phyloP scores from a whole-genome alignment of 176 grass and related monocot genomes.

The Ananas comosus region DNA sequence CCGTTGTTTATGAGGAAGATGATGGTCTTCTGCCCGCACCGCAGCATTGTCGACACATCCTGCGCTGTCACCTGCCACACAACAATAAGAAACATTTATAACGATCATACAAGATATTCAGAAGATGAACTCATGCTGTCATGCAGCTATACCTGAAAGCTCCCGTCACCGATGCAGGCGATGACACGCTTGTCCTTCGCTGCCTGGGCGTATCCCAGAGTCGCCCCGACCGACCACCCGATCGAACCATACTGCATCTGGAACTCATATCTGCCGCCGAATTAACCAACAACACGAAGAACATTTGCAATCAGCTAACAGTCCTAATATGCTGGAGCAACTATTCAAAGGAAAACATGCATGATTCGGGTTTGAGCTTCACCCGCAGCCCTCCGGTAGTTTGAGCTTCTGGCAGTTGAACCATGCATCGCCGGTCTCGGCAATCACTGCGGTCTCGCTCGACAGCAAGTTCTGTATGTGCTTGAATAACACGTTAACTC shows the following conservation, averaged over 20 bases:
- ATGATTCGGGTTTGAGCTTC: background rate
- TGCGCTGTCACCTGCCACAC: conserved; percentile 11
- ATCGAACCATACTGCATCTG: conserved; percentile 24
- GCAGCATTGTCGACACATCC: conserved; percentile 20
- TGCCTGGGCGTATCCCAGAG: conserved; percentile 14
- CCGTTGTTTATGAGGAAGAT: conserved; percentile 25
- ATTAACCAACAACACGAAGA: background rate
- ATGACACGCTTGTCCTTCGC: conserved; percentile 15
- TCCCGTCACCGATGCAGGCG: conserved; percentile 20
- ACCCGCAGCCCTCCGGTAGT: conserved; percentile 14
- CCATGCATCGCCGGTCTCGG: conserved; percentile 18
- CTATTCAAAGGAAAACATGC: background rate
- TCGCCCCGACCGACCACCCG: conserved; percentile 19
- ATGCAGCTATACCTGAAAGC: conserved; percentile 16
- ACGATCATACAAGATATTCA: background rate
- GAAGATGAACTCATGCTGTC: background rate
- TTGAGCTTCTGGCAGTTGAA: conserved; percentile 27
- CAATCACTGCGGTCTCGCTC: conserved; percentile 5
- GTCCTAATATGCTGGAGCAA: background rate
- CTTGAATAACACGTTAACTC: conserved; percentile 20
- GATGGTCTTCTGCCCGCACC: conserved; percentile 12
- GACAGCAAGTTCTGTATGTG: conserved; percentile 17
- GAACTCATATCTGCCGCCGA: conserved; percentile 9
- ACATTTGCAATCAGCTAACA: background rate
- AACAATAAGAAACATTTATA: background rate